Conservation (phyloP, 1,284 basidiomycete species). For the Porogramme epimiltina region DNA sequence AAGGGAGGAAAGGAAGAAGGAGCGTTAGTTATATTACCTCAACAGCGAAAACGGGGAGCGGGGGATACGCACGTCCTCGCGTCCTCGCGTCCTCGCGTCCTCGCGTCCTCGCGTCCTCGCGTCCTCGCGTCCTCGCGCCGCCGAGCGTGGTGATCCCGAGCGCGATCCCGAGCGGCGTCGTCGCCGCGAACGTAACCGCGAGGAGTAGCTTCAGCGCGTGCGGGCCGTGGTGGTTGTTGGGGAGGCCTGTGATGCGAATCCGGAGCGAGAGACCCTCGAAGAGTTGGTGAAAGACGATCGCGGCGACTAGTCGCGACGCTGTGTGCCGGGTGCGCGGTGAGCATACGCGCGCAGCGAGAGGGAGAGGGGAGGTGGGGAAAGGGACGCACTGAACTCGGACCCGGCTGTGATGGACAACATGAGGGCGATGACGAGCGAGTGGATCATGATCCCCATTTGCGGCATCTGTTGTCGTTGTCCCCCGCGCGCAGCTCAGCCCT, state of each 20-base stretch:
- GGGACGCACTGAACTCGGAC: constrained; percentile 64
- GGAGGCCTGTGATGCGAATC: constrained; percentile 71
- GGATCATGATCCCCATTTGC: constrained; percentile 82
- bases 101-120: too few species aligned
- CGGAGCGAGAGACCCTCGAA: constrained; percentile 81
- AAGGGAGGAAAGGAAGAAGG: neutral
- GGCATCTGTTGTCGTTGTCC: too few species aligned
- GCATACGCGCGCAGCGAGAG: constrained; percentile 4
- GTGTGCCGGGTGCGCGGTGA: constrained; percentile 1
- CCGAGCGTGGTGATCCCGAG: constrained; percentile 55
- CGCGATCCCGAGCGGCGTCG: constrained; percentile 67
- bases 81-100: too few species aligned
- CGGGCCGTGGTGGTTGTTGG: constrained; percentile 36
- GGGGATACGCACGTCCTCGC: too few species aligned
- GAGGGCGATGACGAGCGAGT: constrained; percentile 76
- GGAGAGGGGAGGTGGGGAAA: constrained; percentile 1
- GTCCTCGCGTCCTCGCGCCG: constrained; percentile 29
- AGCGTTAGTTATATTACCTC: too few species aligned
- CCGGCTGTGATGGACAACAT: constrained; percentile 70
- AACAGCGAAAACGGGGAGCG: too few species aligned
- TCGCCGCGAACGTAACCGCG: constrained; percentile 66
- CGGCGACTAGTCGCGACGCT: constrained; percentile 70
- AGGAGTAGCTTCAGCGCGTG: constrained; percentile 52
- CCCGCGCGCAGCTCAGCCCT: too few species aligned
- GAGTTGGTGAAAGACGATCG: constrained; percentile 77